Conservation (phyloP, 495 filamentous ascomycete genomes). For the Neurospora sublineolata region DNA sequence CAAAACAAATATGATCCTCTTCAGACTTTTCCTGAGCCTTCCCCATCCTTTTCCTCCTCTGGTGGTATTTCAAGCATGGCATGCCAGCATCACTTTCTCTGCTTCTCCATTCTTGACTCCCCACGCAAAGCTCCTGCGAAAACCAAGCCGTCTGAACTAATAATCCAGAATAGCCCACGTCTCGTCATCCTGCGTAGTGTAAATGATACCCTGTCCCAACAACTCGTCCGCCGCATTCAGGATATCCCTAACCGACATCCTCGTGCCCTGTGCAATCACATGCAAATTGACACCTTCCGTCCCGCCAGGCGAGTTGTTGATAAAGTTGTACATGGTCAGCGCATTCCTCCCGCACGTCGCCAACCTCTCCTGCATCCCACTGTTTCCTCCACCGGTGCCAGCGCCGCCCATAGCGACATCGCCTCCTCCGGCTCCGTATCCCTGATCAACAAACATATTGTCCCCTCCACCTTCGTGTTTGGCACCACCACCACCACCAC, state of each 20-base stretch:
- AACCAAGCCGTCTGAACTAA: constrained; percentile 14
- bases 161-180: constrained; percentile 65
- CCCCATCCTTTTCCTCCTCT: background rate
- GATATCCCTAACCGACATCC: constrained; percentile 56
- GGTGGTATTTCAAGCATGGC: background rate
- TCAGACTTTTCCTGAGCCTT: background rate
- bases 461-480: constrained; percentile 30
- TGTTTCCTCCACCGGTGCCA: constrained; percentile 1
- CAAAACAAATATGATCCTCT: background rate
- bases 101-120: background rate
- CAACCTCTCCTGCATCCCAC: constrained; percentile 22
- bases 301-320: constrained; percentile 52
- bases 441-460: constrained; percentile 42
- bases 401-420: constrained; percentile 11
- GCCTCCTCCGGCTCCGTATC: constrained; percentile 26
- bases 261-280: constrained; percentile 51
- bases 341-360: constrained; percentile 43
- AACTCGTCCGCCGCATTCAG: constrained; percentile 68
- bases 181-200: constrained; percentile 81
- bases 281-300: constrained; percentile 69
- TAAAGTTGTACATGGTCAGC: constrained; percentile 53
- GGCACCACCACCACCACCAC: constrained; percentile 26
- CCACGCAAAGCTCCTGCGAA: background rate
- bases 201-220: constrained; percentile 59
- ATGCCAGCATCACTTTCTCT: background rate